These are phyloP conservation scores for Sphaerulina vaccinii DNA, from an alignment of 2,329 filamentous ascomycete genomes.

Conservation along the genomic window DNA sequence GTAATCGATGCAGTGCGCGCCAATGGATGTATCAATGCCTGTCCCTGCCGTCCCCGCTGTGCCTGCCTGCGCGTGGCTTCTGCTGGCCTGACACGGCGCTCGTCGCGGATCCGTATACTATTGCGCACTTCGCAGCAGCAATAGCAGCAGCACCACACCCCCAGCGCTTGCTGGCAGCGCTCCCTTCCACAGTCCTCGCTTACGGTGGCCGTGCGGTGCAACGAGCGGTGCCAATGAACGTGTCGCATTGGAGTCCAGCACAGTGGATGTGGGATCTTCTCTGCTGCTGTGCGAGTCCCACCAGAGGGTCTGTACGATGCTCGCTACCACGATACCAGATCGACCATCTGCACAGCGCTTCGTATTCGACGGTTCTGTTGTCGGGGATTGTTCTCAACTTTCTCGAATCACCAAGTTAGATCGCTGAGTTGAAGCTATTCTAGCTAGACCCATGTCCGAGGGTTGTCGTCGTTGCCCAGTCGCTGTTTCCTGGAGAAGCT, in stretches of 20 bases:
- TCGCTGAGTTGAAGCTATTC: too few relatives aligned
- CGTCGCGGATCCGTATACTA: not conserved
- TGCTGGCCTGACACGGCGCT: not conserved
- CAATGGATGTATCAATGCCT: not conserved
- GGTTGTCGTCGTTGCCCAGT: too few relatives aligned
- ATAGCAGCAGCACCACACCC: not conserved
- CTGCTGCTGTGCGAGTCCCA: constrained; percentile 9
- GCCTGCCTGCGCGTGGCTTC: not conserved
- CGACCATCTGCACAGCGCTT: constrained; percentile 1
- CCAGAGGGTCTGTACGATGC: constrained; percentile 7
- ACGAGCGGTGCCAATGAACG: constrained; percentile 10
- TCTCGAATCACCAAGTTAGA: too few relatives aligned
- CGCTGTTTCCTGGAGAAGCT: too few relatives aligned
- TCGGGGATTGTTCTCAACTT: too few relatives aligned
- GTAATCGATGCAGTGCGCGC: not conserved
- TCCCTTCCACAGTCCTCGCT: constrained; percentile 1
- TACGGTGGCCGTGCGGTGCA: constrained; percentile 2
- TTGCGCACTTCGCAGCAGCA: not conserved
- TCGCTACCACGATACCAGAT: constrained; percentile 8
- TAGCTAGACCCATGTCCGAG: too few relatives aligned
- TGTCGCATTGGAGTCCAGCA: constrained; percentile 1
- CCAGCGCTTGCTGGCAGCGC: not conserved
- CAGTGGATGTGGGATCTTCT: constrained; percentile 11
- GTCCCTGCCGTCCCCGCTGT: not conserved
- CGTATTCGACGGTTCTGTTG: constrained; percentile 5